Evolutionary conservation across 2,329 filamentous ascomycete genomes (phyloP).

Genomic region (Sordariomycetes sp.): DNA sequence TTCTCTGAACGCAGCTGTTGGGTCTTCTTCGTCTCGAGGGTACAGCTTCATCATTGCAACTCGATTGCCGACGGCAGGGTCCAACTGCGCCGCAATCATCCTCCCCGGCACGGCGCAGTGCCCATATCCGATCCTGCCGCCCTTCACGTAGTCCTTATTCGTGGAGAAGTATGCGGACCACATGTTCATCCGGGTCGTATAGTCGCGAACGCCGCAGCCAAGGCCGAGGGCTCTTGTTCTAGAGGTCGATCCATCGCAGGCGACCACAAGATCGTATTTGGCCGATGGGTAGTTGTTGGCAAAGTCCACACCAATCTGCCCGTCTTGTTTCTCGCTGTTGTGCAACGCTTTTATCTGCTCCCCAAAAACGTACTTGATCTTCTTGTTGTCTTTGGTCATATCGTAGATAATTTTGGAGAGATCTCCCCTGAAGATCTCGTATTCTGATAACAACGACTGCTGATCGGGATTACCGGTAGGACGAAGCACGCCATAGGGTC

Average conservation of each 20-base stretch:
- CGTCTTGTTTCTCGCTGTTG: conserved; percentile 11
- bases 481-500: conserved; percentile 22
- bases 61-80: conserved; percentile 19
- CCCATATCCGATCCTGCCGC: conserved; percentile 23
- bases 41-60: conserved; percentile 24
- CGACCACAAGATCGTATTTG: conserved; percentile 38
- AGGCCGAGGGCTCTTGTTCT: conserved; percentile 34
- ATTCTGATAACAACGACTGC: conserved; percentile 37
- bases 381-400: conserved; percentile 12
- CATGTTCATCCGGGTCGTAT: conserved; percentile 23
- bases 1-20: conserved; percentile 24
- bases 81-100: conserved; percentile 21
- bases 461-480: conserved; percentile 25
- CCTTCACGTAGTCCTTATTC: conserved; percentile 24
- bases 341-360: conserved; percentile 24
- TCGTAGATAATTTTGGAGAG: conserved; percentile 33
- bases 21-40: conserved; percentile 14
- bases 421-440: conserved; percentile 47
- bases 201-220: conserved; percentile 24
- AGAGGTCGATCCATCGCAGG: conserved; percentile 36
- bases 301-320: conserved; percentile 28
- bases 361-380: conserved; percentile 21
- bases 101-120: conserved; percentile 28
- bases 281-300: conserved; percentile 21
- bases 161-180: conserved; percentile 34